phyloP scores from a whole-genome alignment of 140 eudicot species.

The Anethum foeniculum region DNA sequence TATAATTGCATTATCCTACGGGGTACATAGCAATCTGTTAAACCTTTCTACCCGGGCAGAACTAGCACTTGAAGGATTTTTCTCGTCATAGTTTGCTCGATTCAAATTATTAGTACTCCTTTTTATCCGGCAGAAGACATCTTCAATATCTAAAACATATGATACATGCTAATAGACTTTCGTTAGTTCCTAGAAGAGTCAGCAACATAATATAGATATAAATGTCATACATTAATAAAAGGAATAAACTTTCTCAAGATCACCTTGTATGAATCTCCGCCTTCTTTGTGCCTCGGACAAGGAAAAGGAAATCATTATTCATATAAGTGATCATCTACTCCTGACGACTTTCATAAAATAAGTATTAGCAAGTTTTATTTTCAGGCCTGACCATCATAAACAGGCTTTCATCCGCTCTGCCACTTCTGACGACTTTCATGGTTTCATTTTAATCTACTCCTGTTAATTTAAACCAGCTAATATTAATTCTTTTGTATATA shows the following conservation, averaged over 20 bases:
- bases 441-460: conserved; percentile 74
- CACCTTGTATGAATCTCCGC: conserved; percentile 59
- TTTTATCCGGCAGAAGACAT: conserved; percentile 44
- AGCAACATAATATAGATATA: background rate
- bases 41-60: conserved; percentile 28
- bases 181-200: background rate
- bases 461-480: conserved; percentile 23
- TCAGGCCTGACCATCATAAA: too few species aligned
- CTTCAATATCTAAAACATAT: conserved; percentile 82
- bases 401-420: conserved; percentile 98
- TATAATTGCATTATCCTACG: conserved; percentile 14
- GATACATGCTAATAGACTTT: conserved; percentile 39
- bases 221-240: background rate
- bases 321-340: too few species aligned
- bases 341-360: too few species aligned
- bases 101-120: conserved; percentile 22
- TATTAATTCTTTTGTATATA: background rate
- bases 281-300: conserved; percentile 43
- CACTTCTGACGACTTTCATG: conserved; percentile 59
- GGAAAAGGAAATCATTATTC: conserved; percentile 49
- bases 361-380: too few species aligned
- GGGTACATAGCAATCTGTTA: conserved; percentile 38
- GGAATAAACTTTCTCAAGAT: background rate
- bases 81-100: conserved; percentile 23
- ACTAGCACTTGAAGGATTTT: conserved; percentile 26